Percentiles rank a stretch among this genome's conserved stretches.
Evolutionary conservation across 495 filamentous ascomycete species (phyloP).

Genomic region (Penicillium turbatum): DNA sequence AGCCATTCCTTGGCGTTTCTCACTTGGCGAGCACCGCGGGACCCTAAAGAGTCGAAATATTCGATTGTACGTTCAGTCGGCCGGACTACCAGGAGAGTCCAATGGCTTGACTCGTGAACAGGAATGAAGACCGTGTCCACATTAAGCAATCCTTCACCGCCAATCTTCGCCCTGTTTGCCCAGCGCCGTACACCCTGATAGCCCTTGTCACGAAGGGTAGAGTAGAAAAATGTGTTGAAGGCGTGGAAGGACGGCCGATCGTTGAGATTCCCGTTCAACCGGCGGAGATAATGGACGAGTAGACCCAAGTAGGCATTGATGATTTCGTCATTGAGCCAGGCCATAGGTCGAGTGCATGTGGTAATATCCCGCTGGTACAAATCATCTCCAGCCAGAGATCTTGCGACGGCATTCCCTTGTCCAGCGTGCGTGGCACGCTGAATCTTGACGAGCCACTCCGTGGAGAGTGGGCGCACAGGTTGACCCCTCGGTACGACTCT

Average conservation of each 20-base stretch:
- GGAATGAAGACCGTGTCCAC: conserved; percentile 62
- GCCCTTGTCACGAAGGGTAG: conserved; percentile 51
- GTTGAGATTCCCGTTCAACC: conserved; percentile 41
- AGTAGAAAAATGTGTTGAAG: conserved; percentile 70
- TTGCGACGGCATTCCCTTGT: conserved; percentile 32
- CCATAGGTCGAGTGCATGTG: conserved; percentile 46
- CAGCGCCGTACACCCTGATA: conserved; percentile 47
- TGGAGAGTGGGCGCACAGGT: conserved; percentile 42
- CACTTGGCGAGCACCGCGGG: conserved; percentile 30
- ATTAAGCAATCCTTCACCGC: conserved; percentile 48
- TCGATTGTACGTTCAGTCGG: conserved; percentile 60
- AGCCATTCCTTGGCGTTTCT: conserved; percentile 53
- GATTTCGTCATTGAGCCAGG: conserved; percentile 82
- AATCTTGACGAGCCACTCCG: conserved; percentile 43
- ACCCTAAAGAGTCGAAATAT: conserved; percentile 69
- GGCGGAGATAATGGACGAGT: conserved; percentile 57
- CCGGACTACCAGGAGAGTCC: conserved; percentile 68
- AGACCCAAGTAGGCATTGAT: conserved; percentile 64
- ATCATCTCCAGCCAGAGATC: conserved; percentile 49
- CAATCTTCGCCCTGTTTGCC: conserved; percentile 54
- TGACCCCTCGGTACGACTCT: conserved; percentile 26
- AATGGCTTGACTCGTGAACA: conserved; percentile 44
- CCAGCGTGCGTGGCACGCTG: conserved; percentile 26
- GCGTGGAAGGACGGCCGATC: conserved; percentile 61
- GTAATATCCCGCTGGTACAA: conserved; percentile 59